Conservation (phyloP, 1,139 yeast genomes). For the Fermentozyma sake region DNA sequence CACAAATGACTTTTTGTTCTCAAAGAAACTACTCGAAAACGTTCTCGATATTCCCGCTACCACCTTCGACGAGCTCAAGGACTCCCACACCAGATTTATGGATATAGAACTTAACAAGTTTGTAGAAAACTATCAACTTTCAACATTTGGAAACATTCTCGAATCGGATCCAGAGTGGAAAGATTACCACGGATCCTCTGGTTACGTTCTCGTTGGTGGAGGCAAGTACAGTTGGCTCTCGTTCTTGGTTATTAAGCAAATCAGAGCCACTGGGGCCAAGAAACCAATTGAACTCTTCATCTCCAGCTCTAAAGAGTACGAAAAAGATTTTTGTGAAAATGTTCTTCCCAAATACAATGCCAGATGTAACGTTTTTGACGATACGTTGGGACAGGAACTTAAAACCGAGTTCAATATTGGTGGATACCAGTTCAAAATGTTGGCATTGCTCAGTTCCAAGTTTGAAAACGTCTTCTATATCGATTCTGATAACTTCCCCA, state of each 20-base stretch:
- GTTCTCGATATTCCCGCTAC: slow-evolving; percentile 34
- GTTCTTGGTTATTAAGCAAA: slow-evolving; percentile 38
- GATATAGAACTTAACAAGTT: slow-evolving; percentile 27
- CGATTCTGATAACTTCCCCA: slow-evolving; percentile 68
- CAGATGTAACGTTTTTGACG: slow-evolving; percentile 47
- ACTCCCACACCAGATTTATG: slow-evolving; percentile 30
- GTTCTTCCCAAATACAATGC: slow-evolving; percentile 50
- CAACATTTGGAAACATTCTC: slow-evolving; percentile 38
- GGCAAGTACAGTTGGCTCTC: slow-evolving; percentile 44
- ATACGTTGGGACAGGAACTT: slow-evolving; percentile 20
- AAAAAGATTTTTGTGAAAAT: slow-evolving; percentile 47
- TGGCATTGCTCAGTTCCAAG: slow-evolving; percentile 54
- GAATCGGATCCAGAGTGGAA: slow-evolving; percentile 35
- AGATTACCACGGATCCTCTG: slow-evolving; percentile 29
- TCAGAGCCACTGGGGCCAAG: slow-evolving; percentile 35
- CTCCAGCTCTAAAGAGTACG: slow-evolving; percentile 46
- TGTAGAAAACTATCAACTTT: slow-evolving; percentile 23
- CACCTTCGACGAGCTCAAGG: slow-evolving; percentile 26
- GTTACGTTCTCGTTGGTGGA: slow-evolving; percentile 44
- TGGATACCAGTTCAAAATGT: slow-evolving; percentile 60
- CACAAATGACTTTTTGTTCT: slow-evolving; percentile 26
- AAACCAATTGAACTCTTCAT: slow-evolving; percentile 47
- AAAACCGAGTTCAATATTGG: slow-evolving; percentile 32
- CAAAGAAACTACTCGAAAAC: slow-evolving; percentile 35
- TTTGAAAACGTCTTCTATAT: slow-evolving; percentile 58